Percentiles rank a stretch among this genome's conserved stretches.
phyloP scores from a whole-genome alignment of 2,329 filamentous ascomycete species.

The Calonectria pteridis region DNA sequence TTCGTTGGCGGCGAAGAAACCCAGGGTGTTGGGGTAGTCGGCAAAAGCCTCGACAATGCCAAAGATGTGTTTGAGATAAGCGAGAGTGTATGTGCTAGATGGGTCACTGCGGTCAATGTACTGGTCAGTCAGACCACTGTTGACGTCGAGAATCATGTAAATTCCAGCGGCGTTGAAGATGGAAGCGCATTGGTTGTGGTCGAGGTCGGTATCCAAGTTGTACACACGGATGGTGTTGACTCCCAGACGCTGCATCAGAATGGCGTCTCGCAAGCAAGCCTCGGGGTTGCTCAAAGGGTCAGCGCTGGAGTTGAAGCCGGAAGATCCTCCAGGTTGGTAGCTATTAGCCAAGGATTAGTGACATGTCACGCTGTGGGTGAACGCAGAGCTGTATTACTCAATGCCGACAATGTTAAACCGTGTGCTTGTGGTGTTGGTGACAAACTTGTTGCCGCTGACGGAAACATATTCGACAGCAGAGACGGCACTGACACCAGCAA shows the following conservation, averaged over 20 bases:
- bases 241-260: background rate
- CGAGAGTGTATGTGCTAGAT: slow-evolving; percentile 2
- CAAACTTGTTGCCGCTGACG: background rate
- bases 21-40: background rate
- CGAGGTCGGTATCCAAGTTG: background rate
- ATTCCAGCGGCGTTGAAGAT: slow-evolving; percentile 10
- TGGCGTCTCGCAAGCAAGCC: background rate
- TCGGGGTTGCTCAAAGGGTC: slow-evolving; percentile 5
- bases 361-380: background rate
- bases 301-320: background rate
- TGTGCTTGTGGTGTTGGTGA: background rate
- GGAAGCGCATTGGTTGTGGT: background rate
- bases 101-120: slow-evolving; percentile 6
- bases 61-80: slow-evolving; percentile 5
- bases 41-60: background rate
- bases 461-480: slow-evolving; percentile 6
- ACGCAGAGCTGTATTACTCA: background rate
- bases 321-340: slow-evolving; percentile 2
- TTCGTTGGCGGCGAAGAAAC: slow-evolving; percentile 7
- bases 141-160: slow-evolving; percentile 12
- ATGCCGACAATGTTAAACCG: background rate
- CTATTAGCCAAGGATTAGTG: background rate
- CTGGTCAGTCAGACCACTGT: background rate
- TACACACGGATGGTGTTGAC: slow-evolving; percentile 8
- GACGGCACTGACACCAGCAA: background rate